phyloP scores from a whole-genome alignment of 2,329 filamentous ascomycete species.

The Diaporthe amygdali region DNA sequence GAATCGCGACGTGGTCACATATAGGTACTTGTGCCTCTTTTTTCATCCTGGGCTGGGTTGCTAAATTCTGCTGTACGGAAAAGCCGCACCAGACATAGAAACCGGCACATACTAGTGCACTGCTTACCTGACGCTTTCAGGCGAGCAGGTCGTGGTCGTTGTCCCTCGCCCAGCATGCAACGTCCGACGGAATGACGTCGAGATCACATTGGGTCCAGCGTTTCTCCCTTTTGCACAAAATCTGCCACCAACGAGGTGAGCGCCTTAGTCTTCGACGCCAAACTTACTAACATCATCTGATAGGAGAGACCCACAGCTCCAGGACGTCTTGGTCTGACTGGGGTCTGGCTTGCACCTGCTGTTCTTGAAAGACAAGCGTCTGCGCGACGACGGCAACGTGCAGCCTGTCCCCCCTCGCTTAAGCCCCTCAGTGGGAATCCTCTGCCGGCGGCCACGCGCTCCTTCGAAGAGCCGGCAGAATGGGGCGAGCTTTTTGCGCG shows the following conservation, averaged over 20 bases:
- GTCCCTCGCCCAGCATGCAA: conserved; percentile 5
- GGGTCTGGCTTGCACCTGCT: not conserved
- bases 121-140: not conserved
- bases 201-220: not conserved
- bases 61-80: not conserved
- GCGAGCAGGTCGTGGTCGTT: not conserved
- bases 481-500: not conserved
- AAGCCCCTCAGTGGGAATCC: conserved; percentile 3
- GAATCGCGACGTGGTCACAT: conserved; percentile 4
- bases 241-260: not conserved
- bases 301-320: not conserved
- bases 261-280: not conserved
- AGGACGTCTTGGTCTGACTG: not conserved
- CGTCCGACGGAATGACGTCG: conserved; percentile 5
- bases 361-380: conserved; percentile 5
- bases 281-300: conserved; percentile 1
- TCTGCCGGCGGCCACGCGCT: conserved; percentile 13
- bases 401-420: conserved; percentile 9
- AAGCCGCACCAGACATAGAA: not conserved
- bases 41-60: not conserved
- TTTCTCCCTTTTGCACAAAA: not conserved
- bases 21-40: not conserved
- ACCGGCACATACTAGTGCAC: not conserved
- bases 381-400: conserved; percentile 12
- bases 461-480: conserved; percentile 1